Base-by-base conservation (phyloP, 1,284 basidiomycete genomes). In the Irpex sp. region DNA sequence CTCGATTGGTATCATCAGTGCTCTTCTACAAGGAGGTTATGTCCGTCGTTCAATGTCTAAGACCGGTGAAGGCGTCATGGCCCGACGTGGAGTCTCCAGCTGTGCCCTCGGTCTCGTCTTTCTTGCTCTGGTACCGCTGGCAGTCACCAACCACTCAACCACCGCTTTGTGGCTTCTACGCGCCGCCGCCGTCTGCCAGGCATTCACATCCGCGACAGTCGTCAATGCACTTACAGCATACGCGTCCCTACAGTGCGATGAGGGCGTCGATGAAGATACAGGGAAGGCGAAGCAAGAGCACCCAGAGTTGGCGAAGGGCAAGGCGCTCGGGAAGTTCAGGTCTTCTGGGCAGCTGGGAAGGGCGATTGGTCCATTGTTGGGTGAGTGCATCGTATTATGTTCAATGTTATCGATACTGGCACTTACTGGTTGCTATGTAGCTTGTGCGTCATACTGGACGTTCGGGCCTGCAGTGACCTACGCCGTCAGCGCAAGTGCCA, bases 171-270 rank as follows among this genome's bases (percentile, higher is more conserved):
- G 79, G 47, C 77, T 93, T 0, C 80, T 97, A 4, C 92, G 92
- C 70, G 80, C 78, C 8, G 89, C 92, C 2, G 91, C 93, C 0
- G 81, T 91, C 2, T 91, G 89, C 70, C 81, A 97, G 75, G 93
- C 93, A 1, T 96, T 94, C 77, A 96, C 95, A 1, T 91, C 88
- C 65, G 94, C 95, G 3, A 96, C 93, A 2, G 94, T 96, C 56
- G 95, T 97, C 64, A 96, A 92, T 71, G 86, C 92, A 3, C 79
- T 97, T 65, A 97, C 93, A 54, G 87, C 94, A 19, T 86, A 89
- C 65, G 94, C 94, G 8, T 94, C 92, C 7, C 75, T 94, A 67
- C 92, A 94, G 75, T 94, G 93, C 69, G 92, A 96, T 72, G 92
- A 91, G 26, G 79, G 76, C 2, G 75, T 83, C 37, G 85, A 91